These are phyloP conservation scores for Scheffersomyces insectosa DNA, from an alignment of 1,139 yeast genomes.

Conservation along the genomic window DNA sequence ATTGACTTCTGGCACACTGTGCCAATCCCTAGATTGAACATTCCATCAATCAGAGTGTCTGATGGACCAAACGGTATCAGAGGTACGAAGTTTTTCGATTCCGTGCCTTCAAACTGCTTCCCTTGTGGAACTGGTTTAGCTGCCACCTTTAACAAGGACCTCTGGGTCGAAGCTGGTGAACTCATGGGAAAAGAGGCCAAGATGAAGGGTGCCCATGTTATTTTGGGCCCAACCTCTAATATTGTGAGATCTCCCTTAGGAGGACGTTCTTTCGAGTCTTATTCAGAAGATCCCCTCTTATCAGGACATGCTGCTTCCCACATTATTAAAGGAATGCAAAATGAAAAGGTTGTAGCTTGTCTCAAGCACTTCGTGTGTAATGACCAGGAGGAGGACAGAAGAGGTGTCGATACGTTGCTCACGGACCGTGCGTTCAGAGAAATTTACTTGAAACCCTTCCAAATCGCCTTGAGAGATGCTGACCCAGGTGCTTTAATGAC, in stretches of 20 bases:
- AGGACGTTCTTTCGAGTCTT: conserved; percentile 37
- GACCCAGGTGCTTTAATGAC: conserved; percentile 19
- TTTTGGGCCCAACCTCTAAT: conserved; percentile 37
- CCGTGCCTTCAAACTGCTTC: conserved; percentile 37
- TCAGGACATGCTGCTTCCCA: conserved; percentile 31
- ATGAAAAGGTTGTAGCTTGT: conserved; percentile 16
- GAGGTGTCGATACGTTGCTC: conserved; percentile 15
- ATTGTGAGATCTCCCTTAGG: conserved; percentile 36
- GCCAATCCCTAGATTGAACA: conserved; percentile 44
- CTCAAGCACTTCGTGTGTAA: conserved; percentile 18
- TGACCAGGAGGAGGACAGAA: conserved; percentile 18
- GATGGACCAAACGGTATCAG: conserved; percentile 41
- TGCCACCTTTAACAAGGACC: conserved; percentile 41
- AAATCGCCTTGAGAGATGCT: conserved; percentile 17
- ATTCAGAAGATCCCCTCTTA: conserved; percentile 35
- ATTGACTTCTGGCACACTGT: conserved; percentile 59
- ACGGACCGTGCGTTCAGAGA: conserved; percentile 22
- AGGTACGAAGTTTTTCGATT: conserved; percentile 33
- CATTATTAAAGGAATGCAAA: conserved; percentile 33
- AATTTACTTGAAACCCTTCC: conserved; percentile 22
- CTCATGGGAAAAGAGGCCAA: conserved; percentile 38
- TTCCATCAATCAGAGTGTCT: conserved; percentile 35
- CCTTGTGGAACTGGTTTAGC: conserved; percentile 41
- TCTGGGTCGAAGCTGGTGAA: conserved; percentile 28
- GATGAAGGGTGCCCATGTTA: conserved; percentile 33